Conservation (phyloP, 2,329 filamentous ascomycete species). For the Trichoderma hamatum region DNA sequence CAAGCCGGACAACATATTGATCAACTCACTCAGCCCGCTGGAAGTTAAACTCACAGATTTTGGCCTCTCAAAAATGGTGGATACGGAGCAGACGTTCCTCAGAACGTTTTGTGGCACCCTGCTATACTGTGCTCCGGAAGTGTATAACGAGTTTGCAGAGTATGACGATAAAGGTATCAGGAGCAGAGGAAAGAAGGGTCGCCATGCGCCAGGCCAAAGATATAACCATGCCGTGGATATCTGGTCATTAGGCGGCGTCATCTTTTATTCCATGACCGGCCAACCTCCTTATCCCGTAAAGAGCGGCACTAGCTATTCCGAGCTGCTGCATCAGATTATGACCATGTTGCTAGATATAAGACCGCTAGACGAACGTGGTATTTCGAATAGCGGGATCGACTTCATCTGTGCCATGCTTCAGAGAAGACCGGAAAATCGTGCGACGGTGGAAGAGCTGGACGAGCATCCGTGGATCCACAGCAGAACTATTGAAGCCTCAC, state of each 20-base stretch:
- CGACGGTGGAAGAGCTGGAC: conserved; percentile 71
- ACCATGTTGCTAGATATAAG: conserved; percentile 68
- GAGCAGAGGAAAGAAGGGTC: conserved; percentile 63
- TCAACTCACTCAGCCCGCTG: conserved; percentile 72
- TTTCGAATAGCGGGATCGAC: conserved; percentile 71
- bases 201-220: conserved; percentile 61
- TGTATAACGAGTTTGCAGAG: conserved; percentile 75
- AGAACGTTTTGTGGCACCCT: conserved; percentile 96
- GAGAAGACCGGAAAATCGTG: conserved; percentile 75
- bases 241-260: conserved; percentile 91
- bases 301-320: conserved; percentile 73
- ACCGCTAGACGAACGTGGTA: conserved; percentile 59
- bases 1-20: conserved; percentile 96
- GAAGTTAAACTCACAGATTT: conserved; percentile 94
- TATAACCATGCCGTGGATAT: conserved; percentile 94
- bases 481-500: conserved; percentile 40
- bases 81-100: conserved; percentile 86
- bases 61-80: conserved; percentile 91
- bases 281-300: conserved; percentile 80
- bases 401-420: conserved; percentile 80
- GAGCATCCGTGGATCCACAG: conserved; percentile 72
- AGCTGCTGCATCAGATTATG: conserved; percentile 87
- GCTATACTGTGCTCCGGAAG: conserved; percentile 93
- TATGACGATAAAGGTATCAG: conserved; percentile 72
- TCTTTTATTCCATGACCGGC: conserved; percentile 83